Base-by-base conservation (phyloP, 2,329 filamentous ascomycete species). In the Phialophora chinensis region DNA sequence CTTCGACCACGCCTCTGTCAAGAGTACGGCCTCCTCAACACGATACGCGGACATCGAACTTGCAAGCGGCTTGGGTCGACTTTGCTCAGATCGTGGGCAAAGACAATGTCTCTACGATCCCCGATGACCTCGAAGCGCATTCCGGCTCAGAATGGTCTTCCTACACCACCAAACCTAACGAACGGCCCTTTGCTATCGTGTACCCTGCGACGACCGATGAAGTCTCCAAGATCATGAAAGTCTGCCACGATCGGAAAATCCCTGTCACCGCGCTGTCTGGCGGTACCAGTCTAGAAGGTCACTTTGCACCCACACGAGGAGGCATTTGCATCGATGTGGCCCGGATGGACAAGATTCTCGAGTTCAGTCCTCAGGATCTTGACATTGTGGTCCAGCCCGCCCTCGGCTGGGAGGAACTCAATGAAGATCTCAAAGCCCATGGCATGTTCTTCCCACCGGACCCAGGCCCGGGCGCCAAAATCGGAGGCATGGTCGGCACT, bases 391-490 rank as follows among this genome's bases (percentile, higher is more conserved):
- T 92, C 23, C 90, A 92, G 78, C 90, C 90, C 4, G 93, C 91
- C 1, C 87, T 97, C 10, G 91, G 92, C 12, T 97, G 93, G 93
- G 91, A 97, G 79, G 76, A 85, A 8, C 82, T 97, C 47, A 97
- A 97, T 75, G 91, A 95, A 74, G 84, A 90, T 69, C 84, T 97
- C 20, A 83, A 82, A 6, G 83, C 88, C 57, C 83, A 92, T 66
- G 90, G 90, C 31, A 85, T 97, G 3, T 96, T 97, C 83, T 97
- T 97, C 80, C 93, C 93, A 25, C 93, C 92, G 0, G 93, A 97
- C 77, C 93, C 93, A 20, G 93, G 93, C 61, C 93, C 93, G 60
- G 92, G 93, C 20, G 93, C 93, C 68, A 92, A 92, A 89, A 97
- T 97, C 73, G 93, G 93, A 65, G 93, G 93, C 63, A 84, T 84